phyloP scores from a whole-genome alignment of 257 asterid genomes.

The Craterostigma plantagineum region DNA sequence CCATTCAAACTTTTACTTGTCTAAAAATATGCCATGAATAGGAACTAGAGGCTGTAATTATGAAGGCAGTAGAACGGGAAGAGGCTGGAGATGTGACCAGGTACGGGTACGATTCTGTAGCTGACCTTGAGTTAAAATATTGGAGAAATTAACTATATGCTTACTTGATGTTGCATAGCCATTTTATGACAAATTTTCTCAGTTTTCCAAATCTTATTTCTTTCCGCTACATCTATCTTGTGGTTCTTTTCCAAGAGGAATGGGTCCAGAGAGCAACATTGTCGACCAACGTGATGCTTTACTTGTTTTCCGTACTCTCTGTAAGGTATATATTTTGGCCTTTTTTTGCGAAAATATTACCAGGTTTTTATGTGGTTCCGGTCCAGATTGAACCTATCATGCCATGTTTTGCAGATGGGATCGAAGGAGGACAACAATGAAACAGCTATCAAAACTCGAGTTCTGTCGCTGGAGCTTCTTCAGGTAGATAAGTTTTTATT shows the following conservation, averaged over 20 bases:
- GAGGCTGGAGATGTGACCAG: constrained; percentile 78
- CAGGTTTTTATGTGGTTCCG: constrained; percentile 6
- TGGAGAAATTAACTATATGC: constrained; percentile 1
- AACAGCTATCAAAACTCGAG: constrained; percentile 74
- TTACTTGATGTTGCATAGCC: neutral
- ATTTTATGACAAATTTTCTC: neutral
- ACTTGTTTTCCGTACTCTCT: constrained; percentile 89
- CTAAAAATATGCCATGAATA: constrained; percentile 15
- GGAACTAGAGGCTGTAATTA: constrained; percentile 99
- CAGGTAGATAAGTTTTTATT: constrained; percentile 32
- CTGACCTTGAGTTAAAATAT: no score
- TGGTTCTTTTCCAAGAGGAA: constrained; percentile 40
- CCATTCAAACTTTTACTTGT: no score
- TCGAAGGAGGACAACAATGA: constrained; percentile 96
- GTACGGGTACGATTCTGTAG: no score
- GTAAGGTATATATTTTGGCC: constrained; percentile 62
- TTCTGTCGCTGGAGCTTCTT: constrained; percentile 90
- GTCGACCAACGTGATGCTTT: constrained; percentile 83
- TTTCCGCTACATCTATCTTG: constrained; percentile 8
- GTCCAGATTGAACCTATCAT: constrained; percentile 12
- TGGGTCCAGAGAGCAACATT: constrained; percentile 50
- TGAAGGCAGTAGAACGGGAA: constrained; percentile 91
- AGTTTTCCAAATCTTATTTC: constrained; percentile 6
- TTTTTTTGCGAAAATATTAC: neutral
- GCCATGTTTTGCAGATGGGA: constrained; percentile 63